Conservation (phyloP, 2,329 filamentous ascomycete species). For the Davidsoniella virescens region DNA sequence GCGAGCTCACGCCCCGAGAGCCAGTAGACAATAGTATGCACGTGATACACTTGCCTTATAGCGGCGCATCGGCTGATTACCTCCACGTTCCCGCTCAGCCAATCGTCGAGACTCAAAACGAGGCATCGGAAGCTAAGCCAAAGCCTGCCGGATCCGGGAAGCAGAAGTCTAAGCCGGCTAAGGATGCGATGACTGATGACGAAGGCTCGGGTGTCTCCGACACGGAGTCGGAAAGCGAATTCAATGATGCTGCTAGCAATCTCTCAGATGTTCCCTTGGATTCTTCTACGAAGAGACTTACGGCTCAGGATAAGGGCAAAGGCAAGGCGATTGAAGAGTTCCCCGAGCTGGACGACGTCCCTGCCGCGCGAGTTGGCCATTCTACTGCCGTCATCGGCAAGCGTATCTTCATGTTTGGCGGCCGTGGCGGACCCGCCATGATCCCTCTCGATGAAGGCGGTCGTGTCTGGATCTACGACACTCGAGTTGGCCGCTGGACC, state of each 20-base stretch:
- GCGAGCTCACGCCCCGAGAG: conserved; percentile 49
- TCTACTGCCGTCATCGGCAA: conserved; percentile 51
- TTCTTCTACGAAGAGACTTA: conserved; percentile 16
- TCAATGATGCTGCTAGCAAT: conserved; percentile 17
- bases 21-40: conserved; percentile 61
- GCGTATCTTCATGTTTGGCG: conserved; percentile 68
- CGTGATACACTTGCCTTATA: conserved; percentile 42
- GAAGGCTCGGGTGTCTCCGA: conserved; percentile 8
- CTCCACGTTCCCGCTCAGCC: conserved; percentile 35
- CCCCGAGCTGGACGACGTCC: conserved; percentile 31
- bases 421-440: conserved; percentile 54
- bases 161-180: conserved; percentile 5
- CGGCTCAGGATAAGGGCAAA: conserved; percentile 25
- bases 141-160: conserved; percentile 13
- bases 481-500: conserved; percentile 46
- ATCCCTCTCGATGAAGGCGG: conserved; percentile 58
- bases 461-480: conserved; percentile 61
- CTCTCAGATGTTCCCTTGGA: conserved; percentile 28
- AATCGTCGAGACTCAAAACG: conserved; percentile 15
- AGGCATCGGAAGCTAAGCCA: conserved; percentile 17
- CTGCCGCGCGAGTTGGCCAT: conserved; percentile 55
- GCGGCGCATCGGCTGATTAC: conserved; percentile 42
- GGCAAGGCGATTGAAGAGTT: conserved; percentile 20
- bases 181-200: conserved; percentile 11
- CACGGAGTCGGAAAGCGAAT: conserved; percentile 18